Conservation (phyloP, 2,329 filamentous ascomycete genomes). For the Fusarium chuoi region DNA sequence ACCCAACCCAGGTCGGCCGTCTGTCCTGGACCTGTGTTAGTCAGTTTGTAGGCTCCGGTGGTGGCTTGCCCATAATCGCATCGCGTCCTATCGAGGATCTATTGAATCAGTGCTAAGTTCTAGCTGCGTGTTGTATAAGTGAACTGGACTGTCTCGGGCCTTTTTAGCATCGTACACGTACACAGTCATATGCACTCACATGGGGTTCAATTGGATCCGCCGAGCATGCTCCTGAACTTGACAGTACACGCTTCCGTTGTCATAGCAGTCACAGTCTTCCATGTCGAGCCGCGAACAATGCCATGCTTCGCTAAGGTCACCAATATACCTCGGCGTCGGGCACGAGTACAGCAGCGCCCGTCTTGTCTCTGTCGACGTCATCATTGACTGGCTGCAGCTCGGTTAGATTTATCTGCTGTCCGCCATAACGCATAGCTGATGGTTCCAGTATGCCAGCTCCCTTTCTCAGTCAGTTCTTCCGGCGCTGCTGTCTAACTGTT, state of each 20-base stretch:
- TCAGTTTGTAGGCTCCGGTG: neutral
- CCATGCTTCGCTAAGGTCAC: slow-evolving; percentile 8
- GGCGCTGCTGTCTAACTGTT: neutral
- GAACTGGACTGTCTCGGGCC: neutral
- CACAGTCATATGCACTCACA: neutral
- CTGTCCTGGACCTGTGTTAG: neutral
- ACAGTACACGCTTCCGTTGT: neutral
- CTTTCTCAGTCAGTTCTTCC: neutral
- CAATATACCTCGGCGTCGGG: slow-evolving; percentile 4
- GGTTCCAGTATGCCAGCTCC: neutral
- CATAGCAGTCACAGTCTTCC: slow-evolving; percentile 1
- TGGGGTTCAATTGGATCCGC: neutral
- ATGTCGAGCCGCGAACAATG: slow-evolving; percentile 1
- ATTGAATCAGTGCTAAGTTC: neutral
- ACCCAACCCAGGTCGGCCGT: neutral
- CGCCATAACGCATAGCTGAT: neutral
- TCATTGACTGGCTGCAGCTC: slow-evolving; percentile 12
- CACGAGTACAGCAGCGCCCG: neutral
- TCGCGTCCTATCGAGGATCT: neutral
- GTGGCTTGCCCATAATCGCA: slow-evolving; percentile 7
- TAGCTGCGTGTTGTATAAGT: neutral
- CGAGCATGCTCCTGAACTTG: neutral
- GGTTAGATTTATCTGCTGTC: slow-evolving; percentile 3
- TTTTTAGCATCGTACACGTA: neutral
- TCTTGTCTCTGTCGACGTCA: slow-evolving; percentile 6